A percentile compares a stretch with the other conserved stretches of the same genome.
Conservation (phyloP, 2,329 filamentous ascomycete genomes). For the Rhynchosporium graminicola region DNA sequence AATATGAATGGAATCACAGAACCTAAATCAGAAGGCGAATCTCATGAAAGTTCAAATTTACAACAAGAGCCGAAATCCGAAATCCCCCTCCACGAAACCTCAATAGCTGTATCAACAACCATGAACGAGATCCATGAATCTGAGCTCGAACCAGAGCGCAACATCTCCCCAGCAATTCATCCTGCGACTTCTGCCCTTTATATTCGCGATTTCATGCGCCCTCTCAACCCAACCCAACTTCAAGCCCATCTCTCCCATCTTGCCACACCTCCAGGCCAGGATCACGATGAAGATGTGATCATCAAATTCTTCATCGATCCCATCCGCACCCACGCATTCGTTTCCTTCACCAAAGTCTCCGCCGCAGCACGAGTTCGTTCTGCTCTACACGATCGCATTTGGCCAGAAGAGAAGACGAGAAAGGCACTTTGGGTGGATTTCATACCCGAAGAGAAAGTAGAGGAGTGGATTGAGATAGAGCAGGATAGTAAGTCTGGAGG, state of each 20-base stretch:
- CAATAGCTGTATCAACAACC: conserved; percentile 19
- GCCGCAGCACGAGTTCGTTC: conserved; percentile 77
- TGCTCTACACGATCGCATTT: conserved; percentile 74
- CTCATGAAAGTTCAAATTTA: conserved; percentile 23
- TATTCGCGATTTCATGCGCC: conserved; percentile 87
- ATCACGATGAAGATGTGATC: conserved; percentile 57
- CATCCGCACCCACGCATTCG: conserved; percentile 87
- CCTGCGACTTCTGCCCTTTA: conserved; percentile 77
- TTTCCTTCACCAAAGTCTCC: conserved; percentile 65
- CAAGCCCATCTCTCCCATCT: conserved; percentile 69
- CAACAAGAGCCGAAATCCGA: conserved; percentile 49
- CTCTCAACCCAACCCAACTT: conserved; percentile 69
- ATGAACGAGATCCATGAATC: conserved; percentile 25
- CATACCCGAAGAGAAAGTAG: conserved; percentile 72
- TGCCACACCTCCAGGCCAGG: conserved; percentile 58
- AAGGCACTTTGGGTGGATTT: conserved; percentile 90
- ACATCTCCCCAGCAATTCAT: conserved; percentile 61
- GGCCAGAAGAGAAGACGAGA: conserved; percentile 83
- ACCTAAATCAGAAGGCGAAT: neutral
- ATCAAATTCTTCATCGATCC: conserved; percentile 76
- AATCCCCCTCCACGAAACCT: conserved; percentile 42
- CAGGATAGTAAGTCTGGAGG: conserved; percentile 47
- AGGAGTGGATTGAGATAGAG: conserved; percentile 74
- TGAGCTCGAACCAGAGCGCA: conserved; percentile 35
- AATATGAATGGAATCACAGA: conserved; percentile 4